These are phyloP conservation scores for Rhizopogon rudus DNA, from an alignment of 768 basidiomycete genomes.

Conservation along the genomic window DNA sequence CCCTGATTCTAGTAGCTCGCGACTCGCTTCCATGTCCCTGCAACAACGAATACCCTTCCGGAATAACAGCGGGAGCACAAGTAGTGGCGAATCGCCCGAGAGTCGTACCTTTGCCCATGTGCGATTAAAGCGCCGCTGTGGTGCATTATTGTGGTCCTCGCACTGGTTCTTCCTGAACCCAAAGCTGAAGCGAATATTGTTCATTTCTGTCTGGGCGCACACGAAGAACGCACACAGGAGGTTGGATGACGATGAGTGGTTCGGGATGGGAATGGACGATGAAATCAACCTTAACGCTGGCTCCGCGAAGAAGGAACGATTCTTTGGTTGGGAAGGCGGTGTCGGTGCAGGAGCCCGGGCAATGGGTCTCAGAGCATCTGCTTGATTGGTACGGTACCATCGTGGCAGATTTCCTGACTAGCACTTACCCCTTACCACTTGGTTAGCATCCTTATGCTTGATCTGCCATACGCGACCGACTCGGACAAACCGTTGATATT, in stretches of 20 bases:
- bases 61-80: constrained; percentile 32
- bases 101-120: constrained; percentile 39
- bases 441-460: not conserved
- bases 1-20: constrained; percentile 8
- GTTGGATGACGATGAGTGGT: constrained; percentile 44
- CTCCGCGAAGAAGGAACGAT: constrained; percentile 45
- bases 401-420: constrained; percentile 3
- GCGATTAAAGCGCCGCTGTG: constrained; percentile 52
- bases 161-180: constrained; percentile 97
- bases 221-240: constrained; percentile 53
- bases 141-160: constrained; percentile 89
- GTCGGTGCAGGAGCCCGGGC: constrained; percentile 79
- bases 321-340: constrained; percentile 76
- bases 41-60: constrained; percentile 12
- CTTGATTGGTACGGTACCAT: constrained; percentile 21
- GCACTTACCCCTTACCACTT: constrained; percentile 10
- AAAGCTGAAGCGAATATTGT: constrained; percentile 87
- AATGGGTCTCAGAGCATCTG: constrained; percentile 51
- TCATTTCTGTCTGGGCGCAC: constrained; percentile 89
- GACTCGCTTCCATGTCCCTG: constrained; percentile 8
- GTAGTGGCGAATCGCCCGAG: constrained; percentile 27
- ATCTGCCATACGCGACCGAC: not conserved
- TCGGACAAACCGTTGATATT: not conserved
- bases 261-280: constrained; percentile 27
- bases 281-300: constrained; percentile 27